phyloP scores from a whole-genome alignment of 306 rosid genomes.

The Herpetospermum pedunculosum region DNA sequence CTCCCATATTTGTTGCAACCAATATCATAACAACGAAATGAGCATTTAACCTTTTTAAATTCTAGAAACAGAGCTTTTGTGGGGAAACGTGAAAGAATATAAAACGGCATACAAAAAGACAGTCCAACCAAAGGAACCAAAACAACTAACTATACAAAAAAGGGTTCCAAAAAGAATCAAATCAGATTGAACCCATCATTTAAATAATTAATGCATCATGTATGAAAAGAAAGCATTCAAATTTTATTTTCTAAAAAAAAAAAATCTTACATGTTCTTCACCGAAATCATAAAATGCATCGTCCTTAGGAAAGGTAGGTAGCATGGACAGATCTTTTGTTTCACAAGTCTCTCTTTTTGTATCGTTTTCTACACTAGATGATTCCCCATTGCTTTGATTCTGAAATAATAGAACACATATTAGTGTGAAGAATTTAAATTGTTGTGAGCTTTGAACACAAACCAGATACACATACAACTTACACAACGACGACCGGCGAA shows the following conservation, averaged over 20 bases:
- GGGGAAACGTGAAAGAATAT: not conserved
- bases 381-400: constrained; percentile 44
- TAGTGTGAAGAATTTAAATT: constrained; percentile 35
- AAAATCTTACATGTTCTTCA: constrained; percentile 57
- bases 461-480: constrained; percentile 97
- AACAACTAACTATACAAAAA: not conserved
- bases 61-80: not conserved
- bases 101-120: not conserved
- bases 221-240: not conserved
- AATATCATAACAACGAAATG: not conserved
- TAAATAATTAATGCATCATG: not conserved
- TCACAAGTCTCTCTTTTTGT: constrained; percentile 23
- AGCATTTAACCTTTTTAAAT: not conserved
- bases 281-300: constrained; percentile 43
- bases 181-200: not conserved
- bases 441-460: constrained; percentile 28
- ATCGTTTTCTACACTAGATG: constrained; percentile 23
- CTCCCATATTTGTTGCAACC: not conserved
- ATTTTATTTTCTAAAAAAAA: not conserved
- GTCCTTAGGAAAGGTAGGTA: constrained; percentile 24
- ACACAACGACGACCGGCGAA: constrained; percentile 82
- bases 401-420: constrained; percentile 29
- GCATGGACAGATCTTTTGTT: constrained; percentile 25
- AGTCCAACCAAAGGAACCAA: not conserved
- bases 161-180: not conserved